These are phyloP conservation scores for Sisymbrium irio DNA, from an alignment of 345 rosid genomes.

Conservation along the genomic window DNA sequence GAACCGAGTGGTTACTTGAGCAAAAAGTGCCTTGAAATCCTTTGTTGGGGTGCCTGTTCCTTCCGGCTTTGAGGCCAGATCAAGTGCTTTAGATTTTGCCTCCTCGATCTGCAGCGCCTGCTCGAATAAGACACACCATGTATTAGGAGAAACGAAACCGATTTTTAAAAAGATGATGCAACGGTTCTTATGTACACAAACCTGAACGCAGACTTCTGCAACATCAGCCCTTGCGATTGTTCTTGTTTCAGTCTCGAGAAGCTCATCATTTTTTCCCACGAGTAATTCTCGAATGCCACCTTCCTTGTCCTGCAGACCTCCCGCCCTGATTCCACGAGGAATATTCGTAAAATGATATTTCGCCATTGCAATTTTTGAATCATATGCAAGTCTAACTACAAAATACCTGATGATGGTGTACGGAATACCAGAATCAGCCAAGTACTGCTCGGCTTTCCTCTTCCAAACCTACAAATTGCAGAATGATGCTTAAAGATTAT, in stretches of 20 bases:
- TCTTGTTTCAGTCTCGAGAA: slow-evolving; percentile 83
- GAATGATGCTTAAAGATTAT: neutral
- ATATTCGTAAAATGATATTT: neutral
- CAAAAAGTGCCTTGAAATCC: slow-evolving; percentile 81
- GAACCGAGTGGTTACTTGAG: slow-evolving; percentile 62
- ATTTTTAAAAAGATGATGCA: neutral
- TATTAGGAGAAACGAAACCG: neutral
- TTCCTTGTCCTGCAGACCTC: slow-evolving; percentile 88
- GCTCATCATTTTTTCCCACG: slow-evolving; percentile 88
- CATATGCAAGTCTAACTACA: neutral
- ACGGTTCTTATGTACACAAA: slow-evolving; percentile 29
- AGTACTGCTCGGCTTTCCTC: slow-evolving; percentile 98
- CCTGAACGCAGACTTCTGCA: slow-evolving; percentile 90
- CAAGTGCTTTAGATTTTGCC: slow-evolving; percentile 81
- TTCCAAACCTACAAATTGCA: slow-evolving; percentile 69
- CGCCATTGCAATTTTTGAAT: neutral
- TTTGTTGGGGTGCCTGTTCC: slow-evolving; percentile 79
- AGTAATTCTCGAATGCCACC: slow-evolving; percentile 83
- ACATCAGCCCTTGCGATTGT: slow-evolving; percentile 78
- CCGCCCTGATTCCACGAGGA: slow-evolving; percentile 56
- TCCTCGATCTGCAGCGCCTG: slow-evolving; percentile 82
- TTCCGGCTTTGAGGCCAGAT: slow-evolving; percentile 86
- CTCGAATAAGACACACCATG: slow-evolving; percentile 3
- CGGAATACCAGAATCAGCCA: slow-evolving; percentile 88
- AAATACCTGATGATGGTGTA: slow-evolving; percentile 88